Evolutionary conservation across 176 grass and related monocot species (phyloP).

Genomic region (Cenchrus purpureus): DNA sequence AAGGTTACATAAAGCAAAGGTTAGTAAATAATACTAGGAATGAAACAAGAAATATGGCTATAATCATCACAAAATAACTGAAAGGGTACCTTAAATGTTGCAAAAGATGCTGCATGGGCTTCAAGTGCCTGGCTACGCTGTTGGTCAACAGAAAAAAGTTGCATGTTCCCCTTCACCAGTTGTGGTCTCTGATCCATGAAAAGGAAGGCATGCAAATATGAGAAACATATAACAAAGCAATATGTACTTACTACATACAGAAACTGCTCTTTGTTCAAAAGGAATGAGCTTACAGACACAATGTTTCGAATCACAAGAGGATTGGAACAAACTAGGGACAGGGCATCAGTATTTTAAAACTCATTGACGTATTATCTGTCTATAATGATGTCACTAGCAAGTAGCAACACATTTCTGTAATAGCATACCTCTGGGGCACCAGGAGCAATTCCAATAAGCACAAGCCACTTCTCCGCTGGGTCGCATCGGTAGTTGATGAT

Average conservation of each 20-base stretch:
- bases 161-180: constrained; percentile 97
- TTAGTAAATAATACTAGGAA: neutral
- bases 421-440: constrained; percentile 59
- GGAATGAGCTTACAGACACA: constrained; percentile 12
- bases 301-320: neutral
- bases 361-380: neutral
- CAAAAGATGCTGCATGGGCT: constrained; percentile 96
- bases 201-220: constrained; percentile 15
- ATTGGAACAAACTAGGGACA: neutral
- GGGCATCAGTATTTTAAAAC: neutral
- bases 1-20: neutral
- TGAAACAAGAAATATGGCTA: constrained; percentile 1
- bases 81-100: constrained; percentile 74
- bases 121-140: constrained; percentile 99
- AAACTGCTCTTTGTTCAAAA: constrained; percentile 6
- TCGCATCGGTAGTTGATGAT: constrained; percentile 98
- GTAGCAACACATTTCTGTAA: neutral
- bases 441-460: constrained; percentile 94
- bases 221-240: neutral
- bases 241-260: neutral
- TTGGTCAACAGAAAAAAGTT: constrained; percentile 97
- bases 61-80: neutral
- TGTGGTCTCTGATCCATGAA: constrained; percentile 73
- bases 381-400: neutral
- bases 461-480: constrained; percentile 86